Evolutionary conservation across 2,329 filamentous ascomycete species (phyloP), one percentile per base, ranked within the genome.

Genomic region (Aquanectria penicillioides): DNA sequence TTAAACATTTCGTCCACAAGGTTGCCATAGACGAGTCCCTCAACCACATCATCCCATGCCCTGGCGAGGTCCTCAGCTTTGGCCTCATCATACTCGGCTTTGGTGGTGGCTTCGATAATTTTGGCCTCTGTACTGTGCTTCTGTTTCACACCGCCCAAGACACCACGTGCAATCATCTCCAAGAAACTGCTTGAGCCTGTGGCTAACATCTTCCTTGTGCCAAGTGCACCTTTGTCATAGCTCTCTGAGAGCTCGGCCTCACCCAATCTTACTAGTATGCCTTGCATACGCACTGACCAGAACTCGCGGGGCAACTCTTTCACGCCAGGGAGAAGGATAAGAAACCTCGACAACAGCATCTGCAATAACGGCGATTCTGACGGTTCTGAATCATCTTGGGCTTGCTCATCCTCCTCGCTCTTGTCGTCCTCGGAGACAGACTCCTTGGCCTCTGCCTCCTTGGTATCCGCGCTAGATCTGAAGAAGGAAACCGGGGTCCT

Each of bases 161-260:
- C 80, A 6, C 89, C 91, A 60, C 90, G 79, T 1, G 86, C 86
- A 11, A 91, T 77, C 69, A 88, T 87, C 75, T 93, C 91, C 51
- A 92, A 80, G 55, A 94, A 74, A 6, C 86, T 85, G 29, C 89
- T 89, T 9, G 88, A 82, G 0, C 89, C 90, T 6, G 91, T 92
- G 0, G 91, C 86, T 44, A 94, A 76, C 17, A 89, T 91, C 77
- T 93, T 93, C 48, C 91, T 82, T 58, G 88, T 87, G 1, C 91
- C 91, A 64, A 94, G 76, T 0, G 86, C 82, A 12, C 89, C 91
- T 74, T 93, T 93, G 73, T 94, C 91, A 69, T 93, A 94, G 71
- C 89, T 93, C 73, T 94, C 91, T 1, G 89, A 93, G 26, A 94
- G 78, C 47, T 92, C 86, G 2, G 87, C 89, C 26, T 87, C 83